Conservation (phyloP, 192 early-diverging fungal species). For the Coemansia sp. region DNA sequence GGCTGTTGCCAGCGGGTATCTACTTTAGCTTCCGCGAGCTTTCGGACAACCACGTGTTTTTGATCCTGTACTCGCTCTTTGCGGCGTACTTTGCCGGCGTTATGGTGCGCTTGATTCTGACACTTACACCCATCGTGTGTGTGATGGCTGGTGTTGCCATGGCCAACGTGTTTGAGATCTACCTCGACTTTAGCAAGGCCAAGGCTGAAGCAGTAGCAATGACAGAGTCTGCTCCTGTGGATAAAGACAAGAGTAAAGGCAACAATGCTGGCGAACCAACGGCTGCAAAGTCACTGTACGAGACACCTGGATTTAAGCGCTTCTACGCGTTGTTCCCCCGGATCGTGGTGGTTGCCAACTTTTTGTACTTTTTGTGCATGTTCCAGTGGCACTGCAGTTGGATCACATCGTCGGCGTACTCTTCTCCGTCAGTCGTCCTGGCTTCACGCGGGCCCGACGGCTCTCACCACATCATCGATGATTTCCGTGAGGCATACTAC, state of each 20-base stretch:
- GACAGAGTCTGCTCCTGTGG: not conserved
- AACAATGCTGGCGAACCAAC: not conserved
- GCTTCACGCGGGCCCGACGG: slow-evolving; percentile 86
- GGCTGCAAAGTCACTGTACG: not conserved
- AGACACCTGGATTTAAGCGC: slow-evolving; percentile 15
- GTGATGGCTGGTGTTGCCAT: slow-evolving; percentile 89
- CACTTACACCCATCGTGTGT: slow-evolving; percentile 96
- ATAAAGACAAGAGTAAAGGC: not conserved
- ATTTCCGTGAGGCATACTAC: slow-evolving; percentile 99
- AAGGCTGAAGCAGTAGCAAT: slow-evolving; percentile 8
- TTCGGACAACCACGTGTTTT: slow-evolving; percentile 96
- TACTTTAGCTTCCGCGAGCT: slow-evolving; percentile 96
- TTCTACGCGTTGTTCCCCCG: slow-evolving; percentile 24
- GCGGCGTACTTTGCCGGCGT: slow-evolving; percentile 99
- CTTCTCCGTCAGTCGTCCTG: slow-evolving; percentile 97
- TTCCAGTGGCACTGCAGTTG: slow-evolving; percentile 99
- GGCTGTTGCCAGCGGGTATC: slow-evolving; percentile 94
- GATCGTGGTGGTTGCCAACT: slow-evolving; percentile 58
- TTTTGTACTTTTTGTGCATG: slow-evolving; percentile 73
- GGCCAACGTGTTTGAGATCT: slow-evolving; percentile 83
- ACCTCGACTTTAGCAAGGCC: slow-evolving; percentile 57
- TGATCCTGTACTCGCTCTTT: slow-evolving; percentile 96
- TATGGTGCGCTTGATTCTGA: slow-evolving; percentile 99
- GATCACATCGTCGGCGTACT: slow-evolving; percentile 97
- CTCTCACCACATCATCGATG: slow-evolving; percentile 94